These are phyloP conservation scores for Erythrophleum ivorense DNA, from an alignment of 331 rosid genomes.

Conservation along the genomic window DNA sequence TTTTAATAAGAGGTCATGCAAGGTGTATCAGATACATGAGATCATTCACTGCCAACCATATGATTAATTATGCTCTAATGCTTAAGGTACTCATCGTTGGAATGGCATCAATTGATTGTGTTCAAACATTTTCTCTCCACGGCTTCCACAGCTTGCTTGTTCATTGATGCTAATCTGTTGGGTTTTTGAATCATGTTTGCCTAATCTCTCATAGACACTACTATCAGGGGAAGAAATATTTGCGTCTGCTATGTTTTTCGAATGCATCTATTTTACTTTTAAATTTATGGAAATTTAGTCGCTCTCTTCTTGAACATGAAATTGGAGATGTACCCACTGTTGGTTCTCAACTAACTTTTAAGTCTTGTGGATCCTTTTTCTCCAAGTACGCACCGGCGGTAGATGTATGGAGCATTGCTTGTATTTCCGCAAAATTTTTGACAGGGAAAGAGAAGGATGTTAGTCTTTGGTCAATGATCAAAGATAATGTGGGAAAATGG, in stretches of 20 bases:
- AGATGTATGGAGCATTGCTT: no score
- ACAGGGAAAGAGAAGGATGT: no score
- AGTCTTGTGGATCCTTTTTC: no score
- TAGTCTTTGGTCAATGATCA: no score
- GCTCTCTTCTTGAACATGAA: slow-evolving; percentile 92
- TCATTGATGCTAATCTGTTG: slow-evolving; percentile 98
- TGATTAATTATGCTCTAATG: slow-evolving; percentile 81
- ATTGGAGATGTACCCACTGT: slow-evolving; percentile 94
- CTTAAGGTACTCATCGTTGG: slow-evolving; percentile 85
- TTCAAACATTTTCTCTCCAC: slow-evolving; percentile 90
- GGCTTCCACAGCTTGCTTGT: slow-evolving; percentile 98
- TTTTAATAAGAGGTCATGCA: slow-evolving; percentile 93
- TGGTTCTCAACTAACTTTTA: slow-evolving; percentile 91
- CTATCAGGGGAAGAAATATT: slow-evolving; percentile 83
- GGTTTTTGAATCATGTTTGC: slow-evolving; percentile 94
- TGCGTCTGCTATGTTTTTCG: slow-evolving; percentile 95
- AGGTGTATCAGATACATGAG: slow-evolving; percentile 96
- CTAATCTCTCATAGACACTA: slow-evolving; percentile 71
- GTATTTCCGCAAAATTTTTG: no score
- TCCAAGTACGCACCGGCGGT: no score
- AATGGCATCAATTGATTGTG: slow-evolving; percentile 88
- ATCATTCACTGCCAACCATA: slow-evolving; percentile 83
- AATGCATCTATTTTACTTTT: slow-evolving; percentile 94
- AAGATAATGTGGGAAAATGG: no score
- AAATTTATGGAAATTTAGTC: slow-evolving; percentile 91